These are phyloP conservation scores for Antrodiella citrinella DNA, from an alignment of 768 basidiomycete genomes.

Conservation along the genomic window DNA sequence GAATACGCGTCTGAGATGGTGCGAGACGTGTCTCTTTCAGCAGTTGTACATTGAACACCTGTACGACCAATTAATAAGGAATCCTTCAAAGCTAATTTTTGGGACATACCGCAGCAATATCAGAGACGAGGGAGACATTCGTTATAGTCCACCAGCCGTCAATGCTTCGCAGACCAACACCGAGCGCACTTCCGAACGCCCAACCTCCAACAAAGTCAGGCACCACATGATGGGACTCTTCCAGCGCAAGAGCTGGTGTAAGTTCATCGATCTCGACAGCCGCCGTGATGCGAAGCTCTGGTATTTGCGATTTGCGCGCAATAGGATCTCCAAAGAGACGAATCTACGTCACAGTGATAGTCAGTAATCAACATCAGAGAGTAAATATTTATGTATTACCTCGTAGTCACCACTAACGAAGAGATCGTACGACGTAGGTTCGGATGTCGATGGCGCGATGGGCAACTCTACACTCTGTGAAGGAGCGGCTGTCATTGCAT, in stretches of 20 bases:
- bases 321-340: slow-evolving; percentile 76
- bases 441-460: slow-evolving; percentile 28
- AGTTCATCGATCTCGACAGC: slow-evolving; percentile 38
- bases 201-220: slow-evolving; percentile 70
- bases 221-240: slow-evolving; percentile 44
- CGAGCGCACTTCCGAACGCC: slow-evolving; percentile 64
- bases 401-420: slow-evolving; percentile 82
- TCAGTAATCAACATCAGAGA: not conserved
- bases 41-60: slow-evolving; percentile 11
- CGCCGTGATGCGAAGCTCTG: slow-evolving; percentile 50
- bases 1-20: slow-evolving; percentile 52
- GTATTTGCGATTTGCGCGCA: slow-evolving; percentile 28
- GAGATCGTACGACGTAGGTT: slow-evolving; percentile 52
- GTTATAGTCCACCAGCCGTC: slow-evolving; percentile 50
- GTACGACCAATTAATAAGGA: not conserved
- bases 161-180: slow-evolving; percentile 50
- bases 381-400: slow-evolving; percentile 28
- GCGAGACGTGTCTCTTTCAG: slow-evolving; percentile 33
- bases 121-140: not conserved
- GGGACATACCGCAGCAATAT: not conserved
- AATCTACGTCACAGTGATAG: slow-evolving; percentile 52
- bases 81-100: not conserved
- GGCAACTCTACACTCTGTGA: slow-evolving; percentile 45
- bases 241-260: slow-evolving; percentile 26
- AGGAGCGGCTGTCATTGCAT: slow-evolving; percentile 48